Percentiles rank a stretch among this genome's conserved stretches.
These are phyloP conservation scores for Jatropha curcas DNA, from an alignment of 345 rosid species.

Conservation along the genomic window DNA sequence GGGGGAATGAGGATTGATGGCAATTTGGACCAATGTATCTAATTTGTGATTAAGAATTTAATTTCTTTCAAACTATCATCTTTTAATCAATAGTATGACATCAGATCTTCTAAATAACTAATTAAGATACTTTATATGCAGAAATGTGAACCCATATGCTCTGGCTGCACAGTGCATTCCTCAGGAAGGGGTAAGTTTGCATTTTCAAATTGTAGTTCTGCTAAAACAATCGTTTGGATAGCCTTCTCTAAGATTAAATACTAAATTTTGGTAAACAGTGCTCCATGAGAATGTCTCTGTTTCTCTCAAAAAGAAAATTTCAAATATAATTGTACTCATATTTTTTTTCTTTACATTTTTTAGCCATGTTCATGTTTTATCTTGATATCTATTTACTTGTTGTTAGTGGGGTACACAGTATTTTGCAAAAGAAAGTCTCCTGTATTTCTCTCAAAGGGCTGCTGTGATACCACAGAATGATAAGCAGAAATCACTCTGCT, in stretches of 20 bases:
- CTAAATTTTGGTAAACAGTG: neutral
- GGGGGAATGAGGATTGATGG: conserved; percentile 13
- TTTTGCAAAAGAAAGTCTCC: neutral
- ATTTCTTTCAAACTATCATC: neutral
- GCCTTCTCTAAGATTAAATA: neutral
- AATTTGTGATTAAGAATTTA: neutral
- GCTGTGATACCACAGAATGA: too few relatives aligned
- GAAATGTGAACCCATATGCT: conserved; percentile 5
- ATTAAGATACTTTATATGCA: neutral
- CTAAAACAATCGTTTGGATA: neutral
- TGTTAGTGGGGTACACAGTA: neutral
- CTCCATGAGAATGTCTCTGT: neutral
- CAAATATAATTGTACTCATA: neutral
- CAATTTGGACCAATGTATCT: conserved; percentile 9
- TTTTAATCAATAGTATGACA: conserved; percentile 9
- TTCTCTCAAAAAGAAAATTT: neutral
- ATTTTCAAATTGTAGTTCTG: neutral
- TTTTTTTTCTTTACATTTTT: neutral
- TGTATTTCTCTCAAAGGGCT: too few relatives aligned
- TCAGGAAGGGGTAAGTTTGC: conserved; percentile 4
- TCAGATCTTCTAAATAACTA: conserved; percentile 2
- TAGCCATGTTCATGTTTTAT: neutral
- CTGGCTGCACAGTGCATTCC: conserved; percentile 2
- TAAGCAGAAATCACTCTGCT: too few relatives aligned
- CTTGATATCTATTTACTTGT: neutral